A percentile compares a stretch with the other conserved stretches of the same genome.
phyloP scores from a whole-genome alignment of 352 stramenopile genomes.

The Globisporangium abappressorium region DNA sequence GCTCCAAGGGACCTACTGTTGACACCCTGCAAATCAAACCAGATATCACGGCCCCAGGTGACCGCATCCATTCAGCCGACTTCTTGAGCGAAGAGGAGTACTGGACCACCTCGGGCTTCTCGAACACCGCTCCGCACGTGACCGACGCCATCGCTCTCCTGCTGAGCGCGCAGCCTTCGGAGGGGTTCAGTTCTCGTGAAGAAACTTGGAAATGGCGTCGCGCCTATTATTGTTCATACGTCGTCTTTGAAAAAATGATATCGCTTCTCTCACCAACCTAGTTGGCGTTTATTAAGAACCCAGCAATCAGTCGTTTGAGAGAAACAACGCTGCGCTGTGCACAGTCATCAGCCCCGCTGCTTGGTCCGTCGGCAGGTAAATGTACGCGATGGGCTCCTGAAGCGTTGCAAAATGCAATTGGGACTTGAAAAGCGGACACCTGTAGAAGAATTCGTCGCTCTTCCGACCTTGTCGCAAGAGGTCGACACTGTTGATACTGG shows the following conservation, averaged over 20 bases:
- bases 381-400: constrained; percentile 32
- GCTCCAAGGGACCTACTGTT: constrained; percentile 26
- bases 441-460: constrained; percentile 26
- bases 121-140: constrained; percentile 26
- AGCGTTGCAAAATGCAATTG: constrained; percentile 22
- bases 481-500: neutral
- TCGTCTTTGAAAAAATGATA: too few species aligned
- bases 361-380: constrained; percentile 37
- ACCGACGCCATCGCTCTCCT: constrained; percentile 21
- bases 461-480: neutral
- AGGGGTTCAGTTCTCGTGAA: too few species aligned
- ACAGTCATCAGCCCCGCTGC: constrained; percentile 24
- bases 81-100: neutral
- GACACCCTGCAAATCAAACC: constrained; percentile 16
- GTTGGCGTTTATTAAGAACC: neutral
- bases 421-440: constrained; percentile 41
- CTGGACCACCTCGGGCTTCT: constrained; percentile 15
- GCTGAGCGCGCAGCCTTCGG: constrained; percentile 14
- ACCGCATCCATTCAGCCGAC: too few species aligned
- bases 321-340: constrained; percentile 30
- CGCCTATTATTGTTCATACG: too few species aligned
- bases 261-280: too few species aligned
- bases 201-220: too few species aligned
- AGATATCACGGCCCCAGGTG: constrained; percentile 25
- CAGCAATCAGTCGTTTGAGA: constrained; percentile 22